Conservation (phyloP, 208 protist species). For the Naegleria fowleri region DNA sequence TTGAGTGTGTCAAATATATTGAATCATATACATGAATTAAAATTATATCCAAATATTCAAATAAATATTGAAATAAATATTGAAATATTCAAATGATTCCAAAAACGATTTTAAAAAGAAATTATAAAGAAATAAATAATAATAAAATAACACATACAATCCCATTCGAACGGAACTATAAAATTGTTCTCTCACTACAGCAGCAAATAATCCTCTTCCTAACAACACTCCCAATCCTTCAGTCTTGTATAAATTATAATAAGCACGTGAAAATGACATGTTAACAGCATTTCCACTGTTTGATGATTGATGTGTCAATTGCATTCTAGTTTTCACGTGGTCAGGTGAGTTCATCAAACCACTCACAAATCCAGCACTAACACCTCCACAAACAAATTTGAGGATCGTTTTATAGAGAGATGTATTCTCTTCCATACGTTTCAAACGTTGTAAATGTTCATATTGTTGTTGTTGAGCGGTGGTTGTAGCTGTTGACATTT, state of each 20-base stretch:
- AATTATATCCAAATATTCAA: no score
- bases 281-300: neutral
- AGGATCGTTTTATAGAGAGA: neutral
- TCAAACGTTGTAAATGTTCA: neutral
- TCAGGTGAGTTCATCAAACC: neutral
- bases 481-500: neutral
- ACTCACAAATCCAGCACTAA: neutral
- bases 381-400: constrained; percentile 17
- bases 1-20: no score
- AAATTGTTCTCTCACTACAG: constrained; percentile 2
- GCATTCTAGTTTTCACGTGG: neutral
- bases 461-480: neutral
- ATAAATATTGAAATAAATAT: neutral
- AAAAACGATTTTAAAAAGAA: no score
- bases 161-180: constrained; percentile 28
- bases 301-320: constrained; percentile 10
- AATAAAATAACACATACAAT: neutral
- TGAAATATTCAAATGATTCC: no score
- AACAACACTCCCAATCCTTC: neutral
- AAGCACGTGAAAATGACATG: neutral
- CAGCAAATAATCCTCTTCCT: neutral
- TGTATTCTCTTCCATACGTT: neutral
- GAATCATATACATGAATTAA: no score
- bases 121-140: no score
- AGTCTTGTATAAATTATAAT: neutral